Percentiles rank a stretch among this genome's conserved stretches.
Evolutionary conservation across 345 rosid genomes (phyloP).

Genomic region (Populus deltoides): DNA sequence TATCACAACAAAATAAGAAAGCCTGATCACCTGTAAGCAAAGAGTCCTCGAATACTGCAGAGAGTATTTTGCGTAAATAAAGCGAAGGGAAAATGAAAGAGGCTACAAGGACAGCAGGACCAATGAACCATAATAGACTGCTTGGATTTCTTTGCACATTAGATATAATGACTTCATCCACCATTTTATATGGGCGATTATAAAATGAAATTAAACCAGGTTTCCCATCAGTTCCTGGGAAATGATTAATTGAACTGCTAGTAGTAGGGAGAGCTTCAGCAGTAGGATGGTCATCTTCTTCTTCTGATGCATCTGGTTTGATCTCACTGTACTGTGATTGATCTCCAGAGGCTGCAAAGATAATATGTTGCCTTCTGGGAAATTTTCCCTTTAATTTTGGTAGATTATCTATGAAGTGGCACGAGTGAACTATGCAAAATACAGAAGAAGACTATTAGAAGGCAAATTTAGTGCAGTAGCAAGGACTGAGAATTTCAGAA

Average conservation of each 20-base stretch:
- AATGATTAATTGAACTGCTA: slow-evolving; percentile 33
- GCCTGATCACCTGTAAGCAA: slow-evolving; percentile 66
- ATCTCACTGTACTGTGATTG: slow-evolving; percentile 41
- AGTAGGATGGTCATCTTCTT: slow-evolving; percentile 25
- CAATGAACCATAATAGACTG: slow-evolving; percentile 70
- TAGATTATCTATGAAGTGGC: slow-evolving; percentile 21
- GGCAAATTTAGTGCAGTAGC: slow-evolving; percentile 2
- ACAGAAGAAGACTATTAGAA: slow-evolving; percentile 21
- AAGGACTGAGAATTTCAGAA: neutral
- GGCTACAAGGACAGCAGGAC: slow-evolving; percentile 86
- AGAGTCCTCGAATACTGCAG: slow-evolving; percentile 88
- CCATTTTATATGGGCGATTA: slow-evolving; percentile 44
- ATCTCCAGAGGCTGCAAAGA: slow-evolving; percentile 43
- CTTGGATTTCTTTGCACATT: slow-evolving; percentile 40
- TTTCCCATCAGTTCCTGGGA: slow-evolving; percentile 58
- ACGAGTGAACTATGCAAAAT: slow-evolving; percentile 32
- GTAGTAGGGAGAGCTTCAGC: slow-evolving; percentile 38
- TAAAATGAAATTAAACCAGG: slow-evolving; percentile 82
- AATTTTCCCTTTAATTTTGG: slow-evolving; percentile 32
- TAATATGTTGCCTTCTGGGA: slow-evolving; percentile 30
- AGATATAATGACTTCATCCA: slow-evolving; percentile 28
- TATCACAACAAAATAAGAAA: neutral
- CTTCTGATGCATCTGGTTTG: slow-evolving; percentile 29
- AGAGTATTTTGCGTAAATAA: slow-evolving; percentile 69
- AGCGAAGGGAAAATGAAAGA: slow-evolving; percentile 88